These are phyloP conservation scores for Cetraspora pellucida DNA, from an alignment of 192 early-diverging fungal genomes.

Conservation along the genomic window DNA sequence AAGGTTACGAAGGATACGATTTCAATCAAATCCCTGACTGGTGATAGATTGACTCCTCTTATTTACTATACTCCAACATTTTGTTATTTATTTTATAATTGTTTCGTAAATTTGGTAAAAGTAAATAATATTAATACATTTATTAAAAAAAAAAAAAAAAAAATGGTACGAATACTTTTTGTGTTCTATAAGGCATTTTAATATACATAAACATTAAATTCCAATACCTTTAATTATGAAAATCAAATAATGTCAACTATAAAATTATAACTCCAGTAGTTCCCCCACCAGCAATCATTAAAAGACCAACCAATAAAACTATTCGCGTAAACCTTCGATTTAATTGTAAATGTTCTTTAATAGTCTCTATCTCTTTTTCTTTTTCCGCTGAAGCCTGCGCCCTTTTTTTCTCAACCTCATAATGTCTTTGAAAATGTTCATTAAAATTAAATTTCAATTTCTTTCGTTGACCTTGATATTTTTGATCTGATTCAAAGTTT, in stretches of 20 bases:
- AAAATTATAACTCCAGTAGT: neutral
- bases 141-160: too few species aligned
- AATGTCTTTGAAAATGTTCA: conserved; percentile 35
- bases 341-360: neutral
- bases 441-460: conserved; percentile 30
- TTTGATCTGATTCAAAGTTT: neutral
- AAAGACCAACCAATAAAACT: neutral
- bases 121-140: too few species aligned
- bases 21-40: conserved; percentile 50
- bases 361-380: neutral
- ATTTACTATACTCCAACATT: neutral
- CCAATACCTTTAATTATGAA: too few species aligned
- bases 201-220: neutral
- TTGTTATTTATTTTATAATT: neutral
- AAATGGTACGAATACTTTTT: too few species aligned
- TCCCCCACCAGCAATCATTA: neutral
- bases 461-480: neutral
- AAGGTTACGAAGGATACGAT: conserved; percentile 57
- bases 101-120: neutral
- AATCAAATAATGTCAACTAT: neutral
- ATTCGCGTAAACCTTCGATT: neutral
- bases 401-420: conserved; percentile 21
- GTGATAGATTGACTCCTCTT: neutral
- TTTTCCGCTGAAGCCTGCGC: neutral
- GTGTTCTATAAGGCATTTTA: too few species aligned